A percentile compares a stretch with the other conserved stretches of the same genome.
Evolutionary conservation across 768 basidiomycete species (phyloP).

Genomic region (Leccinum uliginosum): DNA sequence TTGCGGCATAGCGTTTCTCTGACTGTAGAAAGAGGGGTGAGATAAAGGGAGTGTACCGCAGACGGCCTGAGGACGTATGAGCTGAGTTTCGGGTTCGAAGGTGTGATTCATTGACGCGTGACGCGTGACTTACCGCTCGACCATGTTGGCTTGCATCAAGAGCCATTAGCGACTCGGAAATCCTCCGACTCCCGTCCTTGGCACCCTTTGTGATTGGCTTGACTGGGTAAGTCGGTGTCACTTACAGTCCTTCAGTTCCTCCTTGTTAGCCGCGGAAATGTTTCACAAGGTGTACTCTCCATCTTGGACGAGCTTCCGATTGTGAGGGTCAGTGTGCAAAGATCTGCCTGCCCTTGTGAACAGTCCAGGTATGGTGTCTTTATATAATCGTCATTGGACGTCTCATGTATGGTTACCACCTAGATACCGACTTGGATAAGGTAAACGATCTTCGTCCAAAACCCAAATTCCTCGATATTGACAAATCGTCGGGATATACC

Average conservation of each 20-base stretch:
- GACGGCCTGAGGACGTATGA: too few relatives aligned
- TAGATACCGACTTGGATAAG: constrained; percentile 57
- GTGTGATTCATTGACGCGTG: too few relatives aligned
- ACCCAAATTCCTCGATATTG: background rate
- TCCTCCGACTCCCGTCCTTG: constrained; percentile 51
- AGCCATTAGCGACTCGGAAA: constrained; percentile 51
- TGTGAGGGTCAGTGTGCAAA: constrained; percentile 46
- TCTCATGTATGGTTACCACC: background rate
- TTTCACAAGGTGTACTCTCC: constrained; percentile 70
- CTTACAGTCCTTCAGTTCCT: background rate
- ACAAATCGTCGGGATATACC: constrained; percentile 54
- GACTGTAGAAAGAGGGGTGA: too few relatives aligned
- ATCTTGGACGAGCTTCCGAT: constrained; percentile 71
- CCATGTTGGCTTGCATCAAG: constrained; percentile 57
- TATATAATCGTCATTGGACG: background rate
- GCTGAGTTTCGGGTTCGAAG: too few relatives aligned
- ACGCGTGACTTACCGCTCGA: too few relatives aligned
- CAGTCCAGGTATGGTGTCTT: constrained; percentile 41
- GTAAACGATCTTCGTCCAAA: constrained; percentile 26
- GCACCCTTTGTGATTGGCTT: constrained; percentile 81
- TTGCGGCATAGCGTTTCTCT: too few relatives aligned
- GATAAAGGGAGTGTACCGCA: too few relatives aligned
- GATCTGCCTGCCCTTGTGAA: constrained; percentile 56
- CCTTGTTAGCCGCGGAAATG: constrained; percentile 64
- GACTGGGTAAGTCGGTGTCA: constrained; percentile 59